phyloP scores from a whole-genome alignment of 208 protist species.

The Crithidia bombi region DNA sequence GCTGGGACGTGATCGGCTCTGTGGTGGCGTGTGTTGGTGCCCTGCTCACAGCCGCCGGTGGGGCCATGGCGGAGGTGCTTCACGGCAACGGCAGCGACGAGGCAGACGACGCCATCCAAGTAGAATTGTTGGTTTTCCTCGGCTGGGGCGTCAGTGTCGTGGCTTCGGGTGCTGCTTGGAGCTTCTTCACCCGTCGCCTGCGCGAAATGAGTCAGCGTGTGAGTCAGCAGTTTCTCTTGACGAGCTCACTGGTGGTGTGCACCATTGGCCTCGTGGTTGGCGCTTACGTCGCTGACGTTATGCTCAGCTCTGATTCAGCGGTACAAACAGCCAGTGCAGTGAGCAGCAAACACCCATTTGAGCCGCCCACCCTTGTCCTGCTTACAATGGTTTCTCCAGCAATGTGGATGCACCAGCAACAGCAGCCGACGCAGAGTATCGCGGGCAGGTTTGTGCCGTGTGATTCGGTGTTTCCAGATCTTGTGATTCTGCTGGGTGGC shows the following conservation, averaged over 20 bases:
- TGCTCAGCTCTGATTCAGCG: constrained; percentile 7
- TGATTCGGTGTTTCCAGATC: constrained; percentile 21
- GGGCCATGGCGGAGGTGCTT: constrained; percentile 3
- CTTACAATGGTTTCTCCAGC: not conserved
- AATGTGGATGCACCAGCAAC: not conserved
- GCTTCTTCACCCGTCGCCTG: constrained; percentile 21
- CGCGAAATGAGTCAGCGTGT: constrained; percentile 33
- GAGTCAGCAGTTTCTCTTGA: constrained; percentile 32
- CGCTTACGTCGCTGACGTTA: constrained; percentile 7
- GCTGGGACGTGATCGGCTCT: constrained; percentile 22
- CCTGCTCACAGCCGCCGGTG: not conserved
- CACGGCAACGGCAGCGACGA: not conserved
- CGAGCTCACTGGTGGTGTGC: constrained; percentile 19
- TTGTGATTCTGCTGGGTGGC: constrained; percentile 21
- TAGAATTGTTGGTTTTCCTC: constrained; percentile 1
- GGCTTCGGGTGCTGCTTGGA: constrained; percentile 19
- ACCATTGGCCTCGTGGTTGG: constrained; percentile 17
- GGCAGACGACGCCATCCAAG: not conserved
- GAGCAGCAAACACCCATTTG: not conserved
- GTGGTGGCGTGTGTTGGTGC: constrained; percentile 2
- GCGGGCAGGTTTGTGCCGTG: constrained; percentile 8
- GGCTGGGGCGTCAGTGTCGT: constrained; percentile 9
- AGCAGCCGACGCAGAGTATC: not conserved
- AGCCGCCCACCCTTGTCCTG: not conserved
- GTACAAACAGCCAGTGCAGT: not conserved